A percentile compares a stretch with the other conserved stretches of the same genome.
Evolutionary conservation across 2,329 filamentous ascomycete species (phyloP).

Genomic region (Penicillium crustosum): DNA sequence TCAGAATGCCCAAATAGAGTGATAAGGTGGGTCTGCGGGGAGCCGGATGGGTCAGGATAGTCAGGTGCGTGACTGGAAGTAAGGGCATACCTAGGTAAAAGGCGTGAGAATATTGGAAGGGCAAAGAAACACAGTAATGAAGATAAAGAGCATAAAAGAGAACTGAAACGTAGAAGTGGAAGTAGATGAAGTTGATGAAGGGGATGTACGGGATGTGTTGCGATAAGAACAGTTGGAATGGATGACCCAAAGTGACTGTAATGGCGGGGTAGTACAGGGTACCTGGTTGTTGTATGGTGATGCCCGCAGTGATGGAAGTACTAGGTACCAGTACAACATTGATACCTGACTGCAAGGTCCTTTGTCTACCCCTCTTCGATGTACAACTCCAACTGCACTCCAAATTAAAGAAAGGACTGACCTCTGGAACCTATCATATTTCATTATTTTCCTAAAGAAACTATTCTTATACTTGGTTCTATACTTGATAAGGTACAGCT

Average conservation of each 20-base stretch:
- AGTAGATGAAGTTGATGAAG: neutral
- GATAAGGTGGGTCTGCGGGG: conserved; percentile 16
- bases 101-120: neutral
- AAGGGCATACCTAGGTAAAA: neutral
- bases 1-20: conserved; percentile 8
- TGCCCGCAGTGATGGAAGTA: neutral
- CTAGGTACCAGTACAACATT: neutral
- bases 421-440: neutral
- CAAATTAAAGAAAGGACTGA: neutral
- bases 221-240: conserved; percentile 6
- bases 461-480: neutral
- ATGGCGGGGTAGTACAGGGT: conserved; percentile 13
- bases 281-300: neutral
- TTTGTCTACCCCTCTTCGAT: neutral
- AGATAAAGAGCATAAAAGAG: neutral
- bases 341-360: neutral
- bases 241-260: conserved; percentile 9
- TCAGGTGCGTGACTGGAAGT: conserved; percentile 5
- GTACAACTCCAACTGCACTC: neutral
- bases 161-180: neutral
- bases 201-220: neutral
- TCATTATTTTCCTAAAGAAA: neutral
- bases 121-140: neutral
- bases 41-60: conserved; percentile 1
- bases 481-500: neutral